Percentiles rank a stretch among this genome's conserved stretches.
Evolutionary conservation across 768 basidiomycete species (phyloP).

Genomic region (Suillus discolor): DNA sequence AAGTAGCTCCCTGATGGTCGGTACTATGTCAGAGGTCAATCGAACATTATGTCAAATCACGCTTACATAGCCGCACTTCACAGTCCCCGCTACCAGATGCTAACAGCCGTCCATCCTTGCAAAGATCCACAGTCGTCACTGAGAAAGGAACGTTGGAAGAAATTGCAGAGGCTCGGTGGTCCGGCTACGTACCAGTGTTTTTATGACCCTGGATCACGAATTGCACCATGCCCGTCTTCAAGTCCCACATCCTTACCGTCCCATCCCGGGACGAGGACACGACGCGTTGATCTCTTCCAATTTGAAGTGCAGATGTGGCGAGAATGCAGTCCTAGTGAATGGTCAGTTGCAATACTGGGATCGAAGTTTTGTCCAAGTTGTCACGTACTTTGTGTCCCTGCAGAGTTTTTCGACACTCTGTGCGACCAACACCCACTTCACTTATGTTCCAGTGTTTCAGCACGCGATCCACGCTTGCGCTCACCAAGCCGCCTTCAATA

Average conservation of each 20-base stretch:
- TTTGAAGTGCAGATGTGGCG: conserved; percentile 81
- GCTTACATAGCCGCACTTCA: conserved; percentile 69
- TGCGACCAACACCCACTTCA: conserved; percentile 36
- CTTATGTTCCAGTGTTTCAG: conserved; percentile 84
- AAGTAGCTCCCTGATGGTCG: neutral
- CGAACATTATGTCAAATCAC: neutral
- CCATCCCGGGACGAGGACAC: conserved; percentile 97
- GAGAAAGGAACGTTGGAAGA: neutral
- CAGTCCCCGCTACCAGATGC: conserved; percentile 76
- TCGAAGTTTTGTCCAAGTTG: conserved; percentile 21
- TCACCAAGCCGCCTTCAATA: conserved; percentile 88
- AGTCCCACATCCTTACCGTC: conserved; percentile 93
- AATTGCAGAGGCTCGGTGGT: conserved; percentile 7
- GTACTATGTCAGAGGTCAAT: neutral
- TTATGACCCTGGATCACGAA: conserved; percentile 86
- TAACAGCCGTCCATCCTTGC: conserved; percentile 58
- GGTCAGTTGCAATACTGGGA: conserved; percentile 4
- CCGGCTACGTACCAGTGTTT: conserved; percentile 55
- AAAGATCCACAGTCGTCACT: conserved; percentile 49
- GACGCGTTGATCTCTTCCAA: conserved; percentile 78
- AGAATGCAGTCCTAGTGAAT: conserved; percentile 65
- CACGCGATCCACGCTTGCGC: conserved; percentile 89
- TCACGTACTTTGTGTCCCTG: conserved; percentile 77
- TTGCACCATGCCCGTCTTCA: conserved; percentile 76
- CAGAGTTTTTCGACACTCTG: conserved; percentile 53